Evolutionary conservation across 352 stramenopile genomes (phyloP).

Genomic region (Globisporangium okanoganense): DNA sequence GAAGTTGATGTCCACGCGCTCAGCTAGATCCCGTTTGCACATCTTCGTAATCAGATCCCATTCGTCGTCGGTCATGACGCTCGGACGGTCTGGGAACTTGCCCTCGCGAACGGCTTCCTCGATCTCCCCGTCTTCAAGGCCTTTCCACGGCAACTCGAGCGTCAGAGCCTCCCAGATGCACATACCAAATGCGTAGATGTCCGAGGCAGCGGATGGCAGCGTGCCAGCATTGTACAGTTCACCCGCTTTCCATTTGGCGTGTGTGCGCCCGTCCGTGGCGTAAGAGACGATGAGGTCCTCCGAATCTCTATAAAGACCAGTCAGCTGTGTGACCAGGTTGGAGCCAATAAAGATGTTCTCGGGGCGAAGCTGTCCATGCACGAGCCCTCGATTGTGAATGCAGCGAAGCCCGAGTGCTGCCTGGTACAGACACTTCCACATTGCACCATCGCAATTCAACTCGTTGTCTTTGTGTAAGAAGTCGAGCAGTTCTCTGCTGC

Average conservation of each 20-base stretch:
- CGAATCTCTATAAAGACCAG: too few relatives aligned
- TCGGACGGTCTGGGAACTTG: neutral
- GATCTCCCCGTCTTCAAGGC: neutral
- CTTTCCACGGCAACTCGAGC: neutral
- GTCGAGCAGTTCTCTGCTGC: neutral
- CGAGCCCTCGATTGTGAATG: neutral
- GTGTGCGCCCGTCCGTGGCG: too few relatives aligned
- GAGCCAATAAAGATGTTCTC: neutral
- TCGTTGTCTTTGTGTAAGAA: neutral
- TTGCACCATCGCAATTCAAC: neutral
- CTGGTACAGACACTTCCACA: conserved; percentile 17
- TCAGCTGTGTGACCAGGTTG: too few relatives aligned
- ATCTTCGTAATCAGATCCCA: neutral
- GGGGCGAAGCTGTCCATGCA: neutral
- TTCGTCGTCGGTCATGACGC: neutral
- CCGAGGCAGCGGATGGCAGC: too few relatives aligned
- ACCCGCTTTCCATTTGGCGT: too few relatives aligned
- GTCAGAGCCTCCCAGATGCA: neutral
- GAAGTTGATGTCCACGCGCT: neutral
- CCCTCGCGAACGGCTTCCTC: neutral
- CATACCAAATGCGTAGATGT: neutral
- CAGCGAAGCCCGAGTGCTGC: conserved; percentile 14
- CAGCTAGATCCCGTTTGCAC: neutral
- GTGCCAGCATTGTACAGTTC: too few relatives aligned
- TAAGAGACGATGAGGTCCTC: too few relatives aligned